These are phyloP conservation scores for Naganishia onofrii DNA, from an alignment of 768 basidiomycete genomes.

Conservation along the genomic window DNA sequence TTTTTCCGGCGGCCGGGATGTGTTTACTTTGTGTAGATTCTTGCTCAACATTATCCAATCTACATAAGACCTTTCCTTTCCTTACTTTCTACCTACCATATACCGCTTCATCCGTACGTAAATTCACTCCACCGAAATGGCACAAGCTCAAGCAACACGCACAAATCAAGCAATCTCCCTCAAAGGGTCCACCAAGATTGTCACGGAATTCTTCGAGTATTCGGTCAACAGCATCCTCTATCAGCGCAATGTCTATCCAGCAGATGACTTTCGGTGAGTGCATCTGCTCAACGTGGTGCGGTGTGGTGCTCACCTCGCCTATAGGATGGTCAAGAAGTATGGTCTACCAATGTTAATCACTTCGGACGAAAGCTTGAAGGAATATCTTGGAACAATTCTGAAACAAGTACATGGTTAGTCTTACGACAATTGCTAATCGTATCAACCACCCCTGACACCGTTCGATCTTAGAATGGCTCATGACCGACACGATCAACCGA, in stretches of 20 bases:
- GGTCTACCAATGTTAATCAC: constrained; percentile 93
- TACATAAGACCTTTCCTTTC: background rate
- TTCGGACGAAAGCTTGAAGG: constrained; percentile 86
- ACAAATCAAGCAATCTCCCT: constrained; percentile 68
- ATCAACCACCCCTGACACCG: background rate
- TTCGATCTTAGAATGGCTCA: constrained; percentile 73
- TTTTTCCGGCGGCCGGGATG: background rate
- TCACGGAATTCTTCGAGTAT: constrained; percentile 99
- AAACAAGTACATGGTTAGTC: constrained; percentile 83
- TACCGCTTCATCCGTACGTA: too few species aligned
- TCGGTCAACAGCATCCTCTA: constrained; percentile 97
- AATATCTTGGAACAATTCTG: constrained; percentile 90
- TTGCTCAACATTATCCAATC: constrained; percentile 3
- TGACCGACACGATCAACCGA: constrained; percentile 86
- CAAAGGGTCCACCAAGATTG: constrained; percentile 84
- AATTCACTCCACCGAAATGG: constrained; percentile 39
- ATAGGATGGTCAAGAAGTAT: constrained; percentile 92
- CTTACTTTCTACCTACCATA: too few species aligned
- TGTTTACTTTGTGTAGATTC: constrained; percentile 1
- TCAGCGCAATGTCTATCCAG: constrained; percentile 93
- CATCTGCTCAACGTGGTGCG: background rate
- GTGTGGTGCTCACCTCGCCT: background rate
- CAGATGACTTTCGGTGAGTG: constrained; percentile 74
- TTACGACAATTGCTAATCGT: background rate
- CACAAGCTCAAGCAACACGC: constrained; percentile 47